These are phyloP conservation scores for Helichrysum umbraculigerum DNA, from an alignment of 129 eudicot species.

Conservation along the genomic window DNA sequence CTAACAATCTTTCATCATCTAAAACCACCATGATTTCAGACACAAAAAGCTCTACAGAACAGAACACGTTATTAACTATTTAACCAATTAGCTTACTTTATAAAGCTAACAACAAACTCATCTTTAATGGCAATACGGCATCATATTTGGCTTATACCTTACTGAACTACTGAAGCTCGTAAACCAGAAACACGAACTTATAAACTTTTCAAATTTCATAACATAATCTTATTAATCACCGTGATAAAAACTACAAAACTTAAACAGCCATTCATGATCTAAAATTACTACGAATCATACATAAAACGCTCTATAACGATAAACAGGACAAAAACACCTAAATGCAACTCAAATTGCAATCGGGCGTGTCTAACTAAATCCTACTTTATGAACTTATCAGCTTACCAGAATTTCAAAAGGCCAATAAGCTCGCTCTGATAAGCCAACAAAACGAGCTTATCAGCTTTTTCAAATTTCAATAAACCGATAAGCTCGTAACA, in stretches of 20 bases:
- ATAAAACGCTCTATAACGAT: neutral
- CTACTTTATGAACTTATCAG: neutral
- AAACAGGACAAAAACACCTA: neutral
- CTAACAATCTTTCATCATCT: neutral
- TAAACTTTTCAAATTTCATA: too few relatives aligned
- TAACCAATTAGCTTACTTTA: neutral
- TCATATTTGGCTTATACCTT: too few relatives aligned
- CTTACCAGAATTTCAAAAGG: too few relatives aligned
- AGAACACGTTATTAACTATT: too few relatives aligned
- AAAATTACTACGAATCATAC: conserved; percentile 5
- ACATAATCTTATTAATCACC: too few relatives aligned
- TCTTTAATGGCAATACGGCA: too few relatives aligned
- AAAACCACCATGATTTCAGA: neutral
- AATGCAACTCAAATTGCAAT: neutral
- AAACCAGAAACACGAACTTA: too few relatives aligned
- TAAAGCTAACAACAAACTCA: too few relatives aligned
- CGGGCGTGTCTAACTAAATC: neutral
- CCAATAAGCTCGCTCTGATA: too few relatives aligned
- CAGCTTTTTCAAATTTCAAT: neutral
- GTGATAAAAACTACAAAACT: neutral
- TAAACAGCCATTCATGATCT: neutral
- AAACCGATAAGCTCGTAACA: neutral
- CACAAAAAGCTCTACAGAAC: neutral
- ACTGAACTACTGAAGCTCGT: too few relatives aligned
- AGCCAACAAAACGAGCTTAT: neutral